Percentiles rank a stretch among this genome's conserved stretches.
Conservation (phyloP, 2,329 filamentous ascomycete genomes). For the Hypoxylon sp. region DNA sequence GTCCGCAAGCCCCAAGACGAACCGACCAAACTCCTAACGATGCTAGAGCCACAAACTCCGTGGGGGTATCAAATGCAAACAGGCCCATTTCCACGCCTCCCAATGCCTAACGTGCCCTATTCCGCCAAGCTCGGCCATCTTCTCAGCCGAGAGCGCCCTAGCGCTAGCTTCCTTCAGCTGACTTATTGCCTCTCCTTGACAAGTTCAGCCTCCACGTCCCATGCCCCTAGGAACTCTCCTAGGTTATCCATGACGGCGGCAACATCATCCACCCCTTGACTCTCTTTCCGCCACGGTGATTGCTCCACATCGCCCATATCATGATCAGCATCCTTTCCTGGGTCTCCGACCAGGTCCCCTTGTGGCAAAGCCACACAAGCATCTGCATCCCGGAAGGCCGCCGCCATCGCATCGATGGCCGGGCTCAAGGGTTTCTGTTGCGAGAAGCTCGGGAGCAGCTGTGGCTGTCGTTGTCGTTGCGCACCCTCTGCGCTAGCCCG, state of each 20-base stretch:
- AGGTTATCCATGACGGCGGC: conserved; percentile 57
- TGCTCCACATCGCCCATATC: conserved; percentile 32
- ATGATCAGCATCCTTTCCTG: conserved; percentile 9
- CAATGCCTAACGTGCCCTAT: background rate
- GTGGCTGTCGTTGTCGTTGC: conserved; percentile 37
- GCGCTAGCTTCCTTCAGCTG: conserved; percentile 1
- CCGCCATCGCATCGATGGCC: conserved; percentile 56
- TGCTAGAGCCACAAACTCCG: background rate
- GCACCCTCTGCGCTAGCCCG: conserved; percentile 40
- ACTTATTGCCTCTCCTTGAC: conserved; percentile 41
- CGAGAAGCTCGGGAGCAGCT: conserved; percentile 53
- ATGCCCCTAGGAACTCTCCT: conserved; percentile 54
- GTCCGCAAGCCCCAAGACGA: background rate
- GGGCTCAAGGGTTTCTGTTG: conserved; percentile 53
- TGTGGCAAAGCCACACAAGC: conserved; percentile 13
- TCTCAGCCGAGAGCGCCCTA: conserved; percentile 6
- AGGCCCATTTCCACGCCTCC: conserved; percentile 1
- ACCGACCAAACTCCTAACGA: conserved; percentile 11
- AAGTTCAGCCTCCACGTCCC: conserved; percentile 50
- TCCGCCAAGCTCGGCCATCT: conserved; percentile 1
- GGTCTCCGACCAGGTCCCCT: conserved; percentile 25
- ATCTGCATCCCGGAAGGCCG: conserved; percentile 59
- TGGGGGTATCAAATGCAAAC: conserved; percentile 21
- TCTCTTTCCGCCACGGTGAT: conserved; percentile 43
- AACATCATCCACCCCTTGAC: conserved; percentile 51